Percentiles rank a stretch among this genome's conserved stretches.
phyloP scores from a whole-genome alignment of 306 rosid genomes.

The Quillaja saponaria region DNA sequence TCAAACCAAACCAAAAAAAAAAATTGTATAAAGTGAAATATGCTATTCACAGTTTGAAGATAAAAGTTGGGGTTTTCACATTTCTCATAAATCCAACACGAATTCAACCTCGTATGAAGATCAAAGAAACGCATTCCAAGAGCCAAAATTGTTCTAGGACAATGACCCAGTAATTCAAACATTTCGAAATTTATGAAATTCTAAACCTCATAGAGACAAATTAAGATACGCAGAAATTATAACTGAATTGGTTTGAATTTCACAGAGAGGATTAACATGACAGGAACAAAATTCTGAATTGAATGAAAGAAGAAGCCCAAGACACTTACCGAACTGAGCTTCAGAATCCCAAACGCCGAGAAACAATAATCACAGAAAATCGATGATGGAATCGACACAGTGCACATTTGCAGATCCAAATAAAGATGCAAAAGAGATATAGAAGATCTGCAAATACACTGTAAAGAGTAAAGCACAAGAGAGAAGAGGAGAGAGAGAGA shows the following conservation, averaged over 20 bases:
- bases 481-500: slow-evolving; percentile 5
- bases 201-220: slow-evolving; percentile 9
- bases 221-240: neutral
- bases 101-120: neutral
- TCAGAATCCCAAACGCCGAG: slow-evolving; percentile 24
- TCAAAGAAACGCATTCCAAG: neutral
- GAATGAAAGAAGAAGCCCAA: slow-evolving; percentile 15
- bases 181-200: slow-evolving; percentile 10
- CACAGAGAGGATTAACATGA: neutral
- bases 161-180: neutral
- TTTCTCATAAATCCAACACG: neutral
- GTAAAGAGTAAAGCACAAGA: neutral
- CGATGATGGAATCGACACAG: slow-evolving; percentile 22
- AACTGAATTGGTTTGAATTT: neutral
- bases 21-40: neutral
- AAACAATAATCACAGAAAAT: slow-evolving; percentile 1
- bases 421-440: neutral
- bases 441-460: slow-evolving; percentile 37
- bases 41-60: neutral
- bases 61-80: neutral
- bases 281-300: neutral
- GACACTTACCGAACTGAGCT: slow-evolving; percentile 44
- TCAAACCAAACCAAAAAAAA: neutral
- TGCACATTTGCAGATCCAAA: slow-evolving; percentile 51
- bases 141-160: neutral